Evolutionary conservation across 2,329 filamentous ascomycete genomes (phyloP), one percentile per base, ranked within the genome.

Genomic region (Beauveria caledonica): DNA sequence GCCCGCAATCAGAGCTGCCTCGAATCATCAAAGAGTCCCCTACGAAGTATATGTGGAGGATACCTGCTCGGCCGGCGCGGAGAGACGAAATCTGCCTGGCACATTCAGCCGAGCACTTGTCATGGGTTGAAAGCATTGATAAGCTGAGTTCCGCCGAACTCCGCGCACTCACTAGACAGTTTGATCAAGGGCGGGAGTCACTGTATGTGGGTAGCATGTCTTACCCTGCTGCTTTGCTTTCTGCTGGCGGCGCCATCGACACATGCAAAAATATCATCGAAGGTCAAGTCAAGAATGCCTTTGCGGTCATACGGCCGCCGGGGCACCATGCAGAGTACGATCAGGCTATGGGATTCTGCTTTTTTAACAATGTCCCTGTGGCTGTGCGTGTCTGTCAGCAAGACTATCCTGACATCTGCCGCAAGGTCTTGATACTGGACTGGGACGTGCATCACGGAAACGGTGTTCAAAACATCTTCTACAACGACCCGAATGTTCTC

Each of bases 301-400:
- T 99, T 71, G 94, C 94, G 1, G 88, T 99, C 42, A 96, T 99
- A 67, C 85, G 94, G 15, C 94, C 94, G 2, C 94, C 94, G 0
- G 94, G 94, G 0, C 94, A 99, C 69, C 94, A 99, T 72, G 94
- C 94, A 1, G 94, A 99, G 71, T 86, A 85, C 61, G 83, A 94
- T 67, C 80, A 86, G 40, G 84, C 93, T 1, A 94, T 96, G 82
- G 94, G 94, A 0, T 99, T 99, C 70, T 99, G 94, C 72, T 84
- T 97, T 62, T 97, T 97, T 77, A 97, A 99, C 76, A 99, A 99
- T 69, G 94, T 97, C 3, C 92, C 90, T 21, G 89, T 99, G 62
- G 93, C 92, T 1, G 87, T 92, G n/a, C 88, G 85, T 62, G 89
- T 92, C 13, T 97, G 92, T 70, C 92, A 96, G 71, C 77, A 81